Evolutionary conservation across 352 stramenopile genomes (phyloP).

Genomic region (Globisporangium paddicum): DNA sequence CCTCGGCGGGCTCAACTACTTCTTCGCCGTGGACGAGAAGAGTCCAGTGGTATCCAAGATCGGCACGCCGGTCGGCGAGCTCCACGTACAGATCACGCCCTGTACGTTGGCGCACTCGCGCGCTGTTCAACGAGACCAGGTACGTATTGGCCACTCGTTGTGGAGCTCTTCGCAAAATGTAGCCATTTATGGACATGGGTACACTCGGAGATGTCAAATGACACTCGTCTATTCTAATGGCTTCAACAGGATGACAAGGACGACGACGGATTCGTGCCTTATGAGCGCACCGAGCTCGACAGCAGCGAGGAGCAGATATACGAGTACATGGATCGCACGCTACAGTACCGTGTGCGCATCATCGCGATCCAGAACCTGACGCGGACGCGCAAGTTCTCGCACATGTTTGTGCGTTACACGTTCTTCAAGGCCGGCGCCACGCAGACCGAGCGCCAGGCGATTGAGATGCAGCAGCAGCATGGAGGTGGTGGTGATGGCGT

Average conservation of each 20-base stretch:
- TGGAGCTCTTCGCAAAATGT: background rate
- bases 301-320: constrained; percentile 40
- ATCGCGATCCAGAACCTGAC: constrained; percentile 17
- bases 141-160: background rate
- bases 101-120: constrained; percentile 20
- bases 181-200: background rate
- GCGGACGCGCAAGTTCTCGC: constrained; percentile 26
- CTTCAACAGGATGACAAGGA: background rate
- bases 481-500: background rate
- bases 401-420: constrained; percentile 34
- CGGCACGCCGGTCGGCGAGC: constrained; percentile 27
- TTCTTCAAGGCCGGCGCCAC: constrained; percentile 36
- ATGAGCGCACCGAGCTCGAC: constrained; percentile 26
- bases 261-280: constrained; percentile 29
- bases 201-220: background rate
- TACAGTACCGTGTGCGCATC: constrained; percentile 43
- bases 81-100: constrained; percentile 42
- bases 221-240: background rate
- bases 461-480: constrained; percentile 1
- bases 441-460: constrained; percentile 19
- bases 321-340: constrained; percentile 43
- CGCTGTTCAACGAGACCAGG: constrained; percentile 14
- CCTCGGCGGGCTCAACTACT: constrained; percentile 59
- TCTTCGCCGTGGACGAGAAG: constrained; percentile 39
- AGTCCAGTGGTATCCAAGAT: constrained; percentile 51